A percentile compares a stretch with the other conserved stretches of the same genome.
Evolutionary conservation across 345 rosid species (phyloP).

Genomic region (Jatropha curcas): DNA sequence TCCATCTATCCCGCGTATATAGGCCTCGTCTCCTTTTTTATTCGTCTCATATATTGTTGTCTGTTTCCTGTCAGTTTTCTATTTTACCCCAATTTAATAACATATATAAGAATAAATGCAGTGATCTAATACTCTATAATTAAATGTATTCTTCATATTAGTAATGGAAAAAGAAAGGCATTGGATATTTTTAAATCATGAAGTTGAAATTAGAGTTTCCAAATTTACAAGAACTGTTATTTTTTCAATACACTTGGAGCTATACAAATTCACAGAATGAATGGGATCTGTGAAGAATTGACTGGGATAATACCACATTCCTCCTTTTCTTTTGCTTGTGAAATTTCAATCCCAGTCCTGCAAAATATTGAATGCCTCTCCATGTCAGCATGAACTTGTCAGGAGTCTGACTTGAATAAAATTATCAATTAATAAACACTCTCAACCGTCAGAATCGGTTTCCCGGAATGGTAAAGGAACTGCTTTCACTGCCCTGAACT

Average conservation of each 20-base stretch:
- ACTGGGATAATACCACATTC: neutral
- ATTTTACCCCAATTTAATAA: too few species aligned
- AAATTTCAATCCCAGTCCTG: neutral
- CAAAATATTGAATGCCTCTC: neutral
- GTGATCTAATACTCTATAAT: too few species aligned
- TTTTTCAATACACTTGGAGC: slow-evolving; percentile 3
- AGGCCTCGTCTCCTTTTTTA: too few species aligned
- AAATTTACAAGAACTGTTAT: slow-evolving; percentile 5
- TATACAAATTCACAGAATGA: slow-evolving; percentile 16
- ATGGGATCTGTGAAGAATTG: slow-evolving; percentile 10
- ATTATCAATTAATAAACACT: neutral
- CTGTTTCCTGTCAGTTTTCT: too few species aligned
- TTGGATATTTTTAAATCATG: neutral
- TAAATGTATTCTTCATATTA: too few species aligned
- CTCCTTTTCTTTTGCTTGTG: neutral
- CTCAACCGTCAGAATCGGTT: slow-evolving; percentile 60
- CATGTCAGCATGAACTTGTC: neutral
- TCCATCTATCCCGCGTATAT: too few species aligned
- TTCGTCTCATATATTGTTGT: too few species aligned
- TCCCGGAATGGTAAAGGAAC: slow-evolving; percentile 87
- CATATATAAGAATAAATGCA: too few species aligned
- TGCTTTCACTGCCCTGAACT: slow-evolving; percentile 82
- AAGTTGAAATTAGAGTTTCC: slow-evolving; percentile 1
- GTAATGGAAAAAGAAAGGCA: neutral
- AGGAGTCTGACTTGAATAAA: neutral